Conservation (phyloP, 1,284 basidiomycete species). For the Heterobasidion parviporum region DNA sequence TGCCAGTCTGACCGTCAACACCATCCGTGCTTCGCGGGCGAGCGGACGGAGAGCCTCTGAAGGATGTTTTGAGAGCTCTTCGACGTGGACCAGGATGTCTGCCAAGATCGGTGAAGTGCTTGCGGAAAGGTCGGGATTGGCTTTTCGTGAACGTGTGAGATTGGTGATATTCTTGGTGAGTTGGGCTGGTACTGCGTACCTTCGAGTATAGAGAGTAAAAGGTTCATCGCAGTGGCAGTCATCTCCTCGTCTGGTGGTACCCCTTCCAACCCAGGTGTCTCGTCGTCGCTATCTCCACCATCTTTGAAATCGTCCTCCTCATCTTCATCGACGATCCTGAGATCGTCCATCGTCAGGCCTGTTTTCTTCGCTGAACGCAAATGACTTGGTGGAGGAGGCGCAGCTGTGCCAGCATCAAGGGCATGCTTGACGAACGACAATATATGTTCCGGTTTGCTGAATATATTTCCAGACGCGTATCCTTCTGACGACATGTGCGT, state of each 20-base stretch:
- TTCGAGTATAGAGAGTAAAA: conserved; percentile 79
- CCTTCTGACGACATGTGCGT: conserved; percentile 46
- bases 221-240: conserved; percentile 65
- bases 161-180: background rate
- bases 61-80: conserved; percentile 39
- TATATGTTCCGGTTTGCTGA: conserved; percentile 65
- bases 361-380: background rate
- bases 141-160: conserved; percentile 26
- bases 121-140: conserved; percentile 62
- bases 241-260: conserved; percentile 52
- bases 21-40: conserved; percentile 72
- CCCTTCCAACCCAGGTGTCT: conserved; percentile 33
- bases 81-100: conserved; percentile 64
- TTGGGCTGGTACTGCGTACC: conserved; percentile 32
- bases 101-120: conserved; percentile 54
- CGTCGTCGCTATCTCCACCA: conserved; percentile 54
- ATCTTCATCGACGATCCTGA: conserved; percentile 33
- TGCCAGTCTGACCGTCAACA: conserved; percentile 71
- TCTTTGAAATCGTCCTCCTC: conserved; percentile 24
- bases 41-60: conserved; percentile 46
- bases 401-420: conserved; percentile 24
- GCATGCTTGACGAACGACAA: conserved; percentile 76
- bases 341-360: conserved; percentile 29
- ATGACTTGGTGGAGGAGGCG: conserved; percentile 14
- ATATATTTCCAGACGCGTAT: conserved; percentile 48